Percentiles rank a stretch among this genome's conserved stretches.
Evolutionary conservation across 257 asterid genomes (phyloP).

Genomic region (Verbascum thapsus): DNA sequence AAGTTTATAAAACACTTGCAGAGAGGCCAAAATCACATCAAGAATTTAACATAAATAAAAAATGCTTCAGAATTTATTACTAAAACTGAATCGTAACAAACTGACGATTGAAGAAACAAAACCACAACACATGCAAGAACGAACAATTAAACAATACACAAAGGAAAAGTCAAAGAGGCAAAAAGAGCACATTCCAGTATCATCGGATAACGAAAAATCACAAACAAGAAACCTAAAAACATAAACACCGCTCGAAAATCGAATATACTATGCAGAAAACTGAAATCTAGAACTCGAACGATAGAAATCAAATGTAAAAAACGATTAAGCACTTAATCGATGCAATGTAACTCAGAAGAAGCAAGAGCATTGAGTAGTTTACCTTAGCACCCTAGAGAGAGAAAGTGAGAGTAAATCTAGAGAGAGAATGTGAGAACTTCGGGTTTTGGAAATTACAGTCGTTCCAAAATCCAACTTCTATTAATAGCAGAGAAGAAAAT

Average conservation of each 20-base stretch:
- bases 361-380: background rate
- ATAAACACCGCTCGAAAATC: constrained; percentile 16
- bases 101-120: no score
- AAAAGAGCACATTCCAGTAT: background rate
- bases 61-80: background rate
- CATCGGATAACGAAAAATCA: constrained; percentile 3
- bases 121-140: no score
- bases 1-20: background rate
- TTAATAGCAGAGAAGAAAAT: background rate
- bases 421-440: constrained; percentile 8
- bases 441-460: background rate
- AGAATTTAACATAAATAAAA: background rate
- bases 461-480: no score
- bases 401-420: background rate
- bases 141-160: no score
- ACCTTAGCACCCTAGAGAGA: constrained; percentile 26
- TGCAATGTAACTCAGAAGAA: background rate
- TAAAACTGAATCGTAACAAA: background rate
- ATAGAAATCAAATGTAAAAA: no score
- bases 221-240: background rate
- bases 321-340: no score
- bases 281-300: background rate
- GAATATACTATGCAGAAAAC: background rate
- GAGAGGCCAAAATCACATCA: no score
- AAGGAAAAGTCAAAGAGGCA: background rate